These are phyloP conservation scores for Venturia oleaginea DNA, from an alignment of 2,329 filamentous ascomycete genomes.

Conservation along the genomic window DNA sequence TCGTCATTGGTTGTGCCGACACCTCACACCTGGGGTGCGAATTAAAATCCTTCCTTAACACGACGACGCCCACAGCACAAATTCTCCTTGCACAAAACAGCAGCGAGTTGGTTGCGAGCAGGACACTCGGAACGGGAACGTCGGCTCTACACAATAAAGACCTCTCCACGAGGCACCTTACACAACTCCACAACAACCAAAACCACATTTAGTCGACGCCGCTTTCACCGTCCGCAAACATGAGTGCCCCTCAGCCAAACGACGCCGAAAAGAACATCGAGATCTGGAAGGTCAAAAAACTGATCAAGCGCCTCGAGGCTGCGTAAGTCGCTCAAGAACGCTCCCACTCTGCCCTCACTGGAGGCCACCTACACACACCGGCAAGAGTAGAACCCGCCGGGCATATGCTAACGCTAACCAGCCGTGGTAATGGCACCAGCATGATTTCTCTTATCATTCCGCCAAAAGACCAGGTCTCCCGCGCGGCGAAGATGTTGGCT, in stretches of 20 bases:
- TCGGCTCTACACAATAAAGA: background rate
- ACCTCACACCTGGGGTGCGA: background rate
- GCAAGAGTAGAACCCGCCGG: background rate
- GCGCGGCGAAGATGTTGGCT: conserved; percentile 98
- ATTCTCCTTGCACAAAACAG: background rate
- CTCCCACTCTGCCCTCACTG: background rate
- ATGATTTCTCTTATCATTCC: conserved; percentile 99
- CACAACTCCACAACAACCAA: background rate
- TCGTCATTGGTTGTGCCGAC: background rate
- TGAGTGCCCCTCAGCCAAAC: conserved; percentile 78
- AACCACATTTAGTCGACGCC: background rate
- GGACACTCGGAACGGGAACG: background rate
- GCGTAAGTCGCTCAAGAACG: conserved; percentile 36
- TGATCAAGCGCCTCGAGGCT: conserved; percentile 96
- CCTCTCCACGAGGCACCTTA: background rate
- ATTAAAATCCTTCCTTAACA: background rate
- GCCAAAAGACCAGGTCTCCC: conserved; percentile 95
- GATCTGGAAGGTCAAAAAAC: conserved; percentile 98
- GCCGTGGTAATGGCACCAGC: conserved; percentile 90
- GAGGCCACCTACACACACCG: background rate
- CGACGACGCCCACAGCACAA: background rate
- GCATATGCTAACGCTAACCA: background rate
- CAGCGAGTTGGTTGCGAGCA: background rate
- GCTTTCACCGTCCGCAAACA: conserved; percentile 29
- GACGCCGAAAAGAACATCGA: conserved; percentile 97